A percentile compares a stretch with the other conserved stretches of the same genome.
These are phyloP conservation scores for Aaosphaeria arxii DNA, from an alignment of 2,329 filamentous ascomycete genomes.

Conservation along the genomic window DNA sequence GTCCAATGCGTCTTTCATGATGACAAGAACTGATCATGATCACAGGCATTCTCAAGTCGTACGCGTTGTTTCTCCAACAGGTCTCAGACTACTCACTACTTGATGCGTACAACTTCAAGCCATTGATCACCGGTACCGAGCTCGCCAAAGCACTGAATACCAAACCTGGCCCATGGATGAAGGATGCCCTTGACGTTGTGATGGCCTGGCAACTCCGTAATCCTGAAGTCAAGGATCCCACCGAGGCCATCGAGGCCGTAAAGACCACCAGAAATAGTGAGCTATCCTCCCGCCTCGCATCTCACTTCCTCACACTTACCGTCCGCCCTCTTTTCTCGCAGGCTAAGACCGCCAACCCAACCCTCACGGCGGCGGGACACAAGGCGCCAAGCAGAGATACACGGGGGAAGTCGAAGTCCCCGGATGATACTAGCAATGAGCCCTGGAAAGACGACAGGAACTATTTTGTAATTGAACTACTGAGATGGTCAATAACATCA, in stretches of 20 bases:
- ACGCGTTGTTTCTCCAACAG: conserved; percentile 53
- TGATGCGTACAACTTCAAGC: conserved; percentile 48
- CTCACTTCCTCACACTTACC: conserved; percentile 59
- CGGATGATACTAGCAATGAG: conserved; percentile 44
- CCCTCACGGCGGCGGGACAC: conserved; percentile 56
- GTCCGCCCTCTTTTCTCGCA: conserved; percentile 64
- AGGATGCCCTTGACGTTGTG: conserved; percentile 71
- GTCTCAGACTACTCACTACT: conserved; percentile 51
- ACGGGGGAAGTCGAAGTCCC: conserved; percentile 25
- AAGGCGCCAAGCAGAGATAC: conserved; percentile 39
- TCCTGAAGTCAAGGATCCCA: conserved; percentile 60
- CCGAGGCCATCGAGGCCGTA: conserved; percentile 45
- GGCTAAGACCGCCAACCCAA: conserved; percentile 20
- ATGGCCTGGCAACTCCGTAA: conserved; percentile 88
- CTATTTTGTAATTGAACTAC: conserved; percentile 53
- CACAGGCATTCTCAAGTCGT: conserved; percentile 48
- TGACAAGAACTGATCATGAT: background rate
- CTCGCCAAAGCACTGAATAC: conserved; percentile 65
- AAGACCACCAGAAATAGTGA: conserved; percentile 45
- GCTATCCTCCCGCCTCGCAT: conserved; percentile 48
- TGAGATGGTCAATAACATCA: conserved; percentile 60
- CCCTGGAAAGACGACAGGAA: conserved; percentile 57
- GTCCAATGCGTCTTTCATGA: conserved; percentile 13
- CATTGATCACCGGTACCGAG: conserved; percentile 68
- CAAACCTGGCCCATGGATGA: conserved; percentile 81